These are phyloP conservation scores for Ogataea neopini DNA, from an alignment of 805 yeast genomes.

Conservation along the genomic window DNA sequence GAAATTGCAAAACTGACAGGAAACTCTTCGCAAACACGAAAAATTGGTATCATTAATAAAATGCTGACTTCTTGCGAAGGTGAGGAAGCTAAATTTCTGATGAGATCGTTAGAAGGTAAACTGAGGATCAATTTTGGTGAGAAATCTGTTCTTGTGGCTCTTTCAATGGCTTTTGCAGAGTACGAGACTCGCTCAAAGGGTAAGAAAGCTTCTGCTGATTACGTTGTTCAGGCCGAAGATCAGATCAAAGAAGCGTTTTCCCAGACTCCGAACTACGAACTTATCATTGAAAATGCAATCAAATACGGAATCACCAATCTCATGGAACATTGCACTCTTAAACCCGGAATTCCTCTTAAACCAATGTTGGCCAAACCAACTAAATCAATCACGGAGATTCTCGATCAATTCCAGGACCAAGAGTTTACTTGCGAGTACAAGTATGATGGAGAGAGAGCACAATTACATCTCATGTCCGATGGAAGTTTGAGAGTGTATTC, in stretches of 20 bases:
- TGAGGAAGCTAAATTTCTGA: conserved; percentile 85
- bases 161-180: conserved; percentile 78
- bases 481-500: conserved; percentile 81
- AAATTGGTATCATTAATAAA: conserved; percentile 76
- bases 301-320: conserved; percentile 68
- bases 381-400: conserved; percentile 85
- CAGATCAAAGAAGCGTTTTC: conserved; percentile 82
- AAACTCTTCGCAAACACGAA: conserved; percentile 74
- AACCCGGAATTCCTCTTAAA: conserved; percentile 92
- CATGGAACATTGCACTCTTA: conserved; percentile 65
- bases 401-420: conserved; percentile 83
- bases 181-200: conserved; percentile 45
- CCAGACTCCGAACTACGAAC: conserved; percentile 86
- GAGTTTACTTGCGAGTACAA: conserved; percentile 94
- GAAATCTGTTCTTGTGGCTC: conserved; percentile 79
- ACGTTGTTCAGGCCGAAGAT: conserved; percentile 68
- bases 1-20: conserved; percentile 81
- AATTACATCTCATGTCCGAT: conserved; percentile 70
- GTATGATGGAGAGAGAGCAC: conserved; percentile 98
- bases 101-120: conserved; percentile 90
- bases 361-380: conserved; percentile 99
- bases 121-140: conserved; percentile 92
- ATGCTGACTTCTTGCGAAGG: conserved; percentile 85
- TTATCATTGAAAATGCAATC: conserved; percentile 65
- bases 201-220: conserved; percentile 37